These are phyloP conservation scores for Colletotrichum gloeosporioides DNA, from an alignment of 2,329 filamentous ascomycete genomes.

Conservation along the genomic window DNA sequence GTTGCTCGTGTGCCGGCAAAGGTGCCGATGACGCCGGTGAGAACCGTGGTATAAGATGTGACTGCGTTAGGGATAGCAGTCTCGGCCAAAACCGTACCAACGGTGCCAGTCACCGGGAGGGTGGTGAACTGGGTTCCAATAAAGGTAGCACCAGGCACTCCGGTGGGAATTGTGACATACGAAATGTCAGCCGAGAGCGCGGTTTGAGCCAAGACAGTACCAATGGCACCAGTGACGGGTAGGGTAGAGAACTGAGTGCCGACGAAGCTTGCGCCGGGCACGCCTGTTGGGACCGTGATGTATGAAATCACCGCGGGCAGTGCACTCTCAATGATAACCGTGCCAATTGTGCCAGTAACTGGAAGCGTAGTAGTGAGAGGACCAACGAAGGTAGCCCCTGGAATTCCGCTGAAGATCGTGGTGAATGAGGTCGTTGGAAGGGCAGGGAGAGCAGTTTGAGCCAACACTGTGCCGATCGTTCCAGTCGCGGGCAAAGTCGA, in stretches of 20 bases:
- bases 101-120: background rate
- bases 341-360: background rate
- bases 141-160: background rate
- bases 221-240: background rate
- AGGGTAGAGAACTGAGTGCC: background rate
- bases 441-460: background rate
- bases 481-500: background rate
- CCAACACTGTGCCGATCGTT: background rate
- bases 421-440: background rate
- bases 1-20: background rate
- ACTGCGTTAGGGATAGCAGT: background rate
- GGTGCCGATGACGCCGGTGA: background rate
- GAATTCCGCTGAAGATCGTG: background rate
- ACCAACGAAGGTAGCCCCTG: background rate
- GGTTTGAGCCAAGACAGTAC: background rate
- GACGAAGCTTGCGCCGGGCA: background rate
- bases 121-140: background rate
- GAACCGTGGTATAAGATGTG: background rate
- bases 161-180: background rate
- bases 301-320: slow-evolving; percentile 1
- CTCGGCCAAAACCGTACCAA: background rate
- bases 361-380: background rate
- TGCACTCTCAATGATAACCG: background rate
- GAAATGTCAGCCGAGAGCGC: background rate
- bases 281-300: background rate